phyloP scores from a whole-genome alignment of 139 green algal species.

The Bryopsis sp. region DNA sequence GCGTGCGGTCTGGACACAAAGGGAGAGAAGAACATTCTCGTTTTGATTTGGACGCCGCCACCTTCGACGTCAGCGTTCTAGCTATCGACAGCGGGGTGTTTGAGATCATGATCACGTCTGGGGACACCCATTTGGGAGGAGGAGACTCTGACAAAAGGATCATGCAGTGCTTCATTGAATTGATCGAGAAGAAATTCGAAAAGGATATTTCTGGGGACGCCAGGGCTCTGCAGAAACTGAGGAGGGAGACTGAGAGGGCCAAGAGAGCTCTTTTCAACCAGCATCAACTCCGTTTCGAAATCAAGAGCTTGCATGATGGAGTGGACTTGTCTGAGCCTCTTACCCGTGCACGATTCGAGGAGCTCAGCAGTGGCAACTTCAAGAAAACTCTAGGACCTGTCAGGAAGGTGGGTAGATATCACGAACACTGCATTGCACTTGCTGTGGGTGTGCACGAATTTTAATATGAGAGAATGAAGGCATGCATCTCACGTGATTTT shows the following conservation, averaged over 20 bases:
- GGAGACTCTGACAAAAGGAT: conserved; percentile 98
- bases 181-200: conserved; percentile 96
- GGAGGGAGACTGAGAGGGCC: conserved; percentile 90
- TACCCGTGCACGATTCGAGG: conserved; percentile 96
- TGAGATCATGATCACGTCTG: conserved; percentile 78
- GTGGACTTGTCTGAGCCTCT: conserved; percentile 95
- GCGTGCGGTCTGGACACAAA: conserved; percentile 97
- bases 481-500: too few relatives aligned
- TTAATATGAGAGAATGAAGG: too few relatives aligned
- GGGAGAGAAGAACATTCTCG: conserved; percentile 97
- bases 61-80: conserved; percentile 98
- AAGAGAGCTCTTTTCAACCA: conserved; percentile 95
- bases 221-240: conserved; percentile 90
- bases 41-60: conserved; percentile 96
- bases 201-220: conserved; percentile 87
- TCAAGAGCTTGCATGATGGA: conserved; percentile 91
- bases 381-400: conserved; percentile 95
- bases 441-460: too few relatives aligned
- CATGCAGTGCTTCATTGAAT: conserved; percentile 99
- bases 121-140: conserved; percentile 93
- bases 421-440: too few relatives aligned
- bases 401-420: too few relatives aligned
- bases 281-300: conserved; percentile 96
- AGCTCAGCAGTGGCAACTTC: conserved; percentile 98
- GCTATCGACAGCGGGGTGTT: conserved; percentile 88